These are phyloP conservation scores for Nannizziopsis arthrosporioides DNA, from an alignment of 2,329 filamentous ascomycete genomes.

Conservation along the genomic window DNA sequence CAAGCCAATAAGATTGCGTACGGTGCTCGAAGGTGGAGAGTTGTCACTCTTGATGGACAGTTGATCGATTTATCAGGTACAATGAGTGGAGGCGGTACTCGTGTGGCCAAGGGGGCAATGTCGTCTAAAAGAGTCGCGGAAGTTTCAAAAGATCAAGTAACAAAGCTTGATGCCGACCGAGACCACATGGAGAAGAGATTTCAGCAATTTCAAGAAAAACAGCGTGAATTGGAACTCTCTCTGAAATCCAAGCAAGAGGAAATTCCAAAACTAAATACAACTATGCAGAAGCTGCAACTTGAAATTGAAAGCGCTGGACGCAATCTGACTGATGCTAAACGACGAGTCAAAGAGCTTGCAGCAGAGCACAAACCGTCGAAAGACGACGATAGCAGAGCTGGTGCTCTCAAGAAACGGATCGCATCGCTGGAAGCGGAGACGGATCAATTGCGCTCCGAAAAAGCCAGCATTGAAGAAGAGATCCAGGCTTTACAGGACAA, in stretches of 20 bases:
- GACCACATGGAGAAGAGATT: slow-evolving; percentile 76
- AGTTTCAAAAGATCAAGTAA: slow-evolving; percentile 75
- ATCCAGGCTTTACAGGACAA: slow-evolving; percentile 89
- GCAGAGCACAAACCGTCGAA: slow-evolving; percentile 72
- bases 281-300: slow-evolving; percentile 78
- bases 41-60: slow-evolving; percentile 89
- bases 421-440: slow-evolving; percentile 64
- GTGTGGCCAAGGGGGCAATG: slow-evolving; percentile 86
- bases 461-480: slow-evolving; percentile 79
- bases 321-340: slow-evolving; percentile 72
- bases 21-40: slow-evolving; percentile 83
- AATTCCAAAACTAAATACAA: slow-evolving; percentile 75
- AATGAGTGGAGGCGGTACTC: slow-evolving; percentile 92
- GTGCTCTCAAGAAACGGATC: slow-evolving; percentile 65
- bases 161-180: slow-evolving; percentile 74
- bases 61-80: slow-evolving; percentile 97
- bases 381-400: slow-evolving; percentile 63
- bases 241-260: slow-evolving; percentile 62
- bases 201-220: slow-evolving; percentile 71
- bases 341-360: slow-evolving; percentile 72
- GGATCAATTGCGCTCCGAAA: slow-evolving; percentile 68
- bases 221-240: slow-evolving; percentile 63
- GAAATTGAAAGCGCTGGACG: slow-evolving; percentile 78
- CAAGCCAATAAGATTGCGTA: slow-evolving; percentile 97
- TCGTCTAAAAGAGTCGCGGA: slow-evolving; percentile 88